Evolutionary conservation across 1,284 basidiomycete species (phyloP), one percentile per base, ranked within the genome.

Genomic region (Porogramme epimiltina): DNA sequence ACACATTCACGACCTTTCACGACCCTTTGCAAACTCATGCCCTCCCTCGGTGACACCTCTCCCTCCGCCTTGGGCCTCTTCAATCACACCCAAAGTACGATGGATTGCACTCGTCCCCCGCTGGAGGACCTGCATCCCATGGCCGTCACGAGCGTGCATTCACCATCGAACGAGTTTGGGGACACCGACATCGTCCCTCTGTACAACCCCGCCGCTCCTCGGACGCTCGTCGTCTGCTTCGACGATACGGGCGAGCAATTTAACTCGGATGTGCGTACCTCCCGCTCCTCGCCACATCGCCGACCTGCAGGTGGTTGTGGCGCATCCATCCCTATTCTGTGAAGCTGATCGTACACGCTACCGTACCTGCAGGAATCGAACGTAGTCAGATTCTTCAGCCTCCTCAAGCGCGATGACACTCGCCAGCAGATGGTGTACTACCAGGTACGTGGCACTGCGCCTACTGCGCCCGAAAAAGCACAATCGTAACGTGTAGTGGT

Each of bases 311-410:
- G n/a, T 19, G 31, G 15, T 10, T 16, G 24, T n/a, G 18, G 39
- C 24, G 10, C 16, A 18, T 3, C 18, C 16, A 25, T 6, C 19
- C 28, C 25, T 3, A 44, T 37, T 23, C 36, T 42, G 18, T 24
- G 24, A 34, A 2, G 16, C 25, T 20, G 23, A 15, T 34, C 3
- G 36, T 20, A 5, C 26, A 37, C 45, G 36, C 38, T n/a, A n/a
- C n/a, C n/a, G n/a, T n/a, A n/a, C n/a, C n/a, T n/a, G 16, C 77
- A 72, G 69, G 85, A 85, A 66, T 84, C 82, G 6, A 86, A 85
- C 54, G 77, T 87, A 38, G 77, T 84, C 23, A 73, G 82, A 57
- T 69, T 87, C 51, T 81, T 81, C 69, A 71, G 75, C 13, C 63
- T 80, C 64, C 72, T 84, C 31, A 76, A 76, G 61, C 84, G 83